A percentile compares a stretch with the other conserved stretches of the same genome.
Evolutionary conservation across 1,139 yeast genomes (phyloP).

Genomic region (Meyerozyma guilliermondii): DNA sequence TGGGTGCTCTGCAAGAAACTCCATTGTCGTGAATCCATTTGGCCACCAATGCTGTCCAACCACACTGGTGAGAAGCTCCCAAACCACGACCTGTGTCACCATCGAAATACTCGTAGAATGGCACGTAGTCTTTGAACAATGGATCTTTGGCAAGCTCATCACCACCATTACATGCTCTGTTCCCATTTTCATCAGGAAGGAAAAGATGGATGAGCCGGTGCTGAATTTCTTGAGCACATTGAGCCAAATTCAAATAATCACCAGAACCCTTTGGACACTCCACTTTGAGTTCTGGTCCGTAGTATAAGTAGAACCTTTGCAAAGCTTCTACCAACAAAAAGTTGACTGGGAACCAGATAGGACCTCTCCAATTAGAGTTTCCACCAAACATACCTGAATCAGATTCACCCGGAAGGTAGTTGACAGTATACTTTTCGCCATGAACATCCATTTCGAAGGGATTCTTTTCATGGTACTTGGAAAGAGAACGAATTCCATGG

Average conservation of each 20-base stretch:
- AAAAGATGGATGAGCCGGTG: conserved; percentile 81
- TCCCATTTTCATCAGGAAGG: conserved; percentile 63
- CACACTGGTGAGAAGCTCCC: conserved; percentile 95
- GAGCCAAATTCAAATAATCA: conserved; percentile 73
- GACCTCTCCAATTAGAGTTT: conserved; percentile 97
- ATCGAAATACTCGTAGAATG: conserved; percentile 87
- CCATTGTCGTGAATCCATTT: conserved; percentile 94
- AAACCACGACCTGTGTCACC: conserved; percentile 95
- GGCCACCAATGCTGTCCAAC: conserved; percentile 95
- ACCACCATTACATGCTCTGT: conserved; percentile 79
- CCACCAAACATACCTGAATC: conserved; percentile 97
- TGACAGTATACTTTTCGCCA: conserved; percentile 69
- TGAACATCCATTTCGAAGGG: conserved; percentile 87
- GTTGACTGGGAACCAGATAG: conserved; percentile 97
- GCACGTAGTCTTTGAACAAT: conserved; percentile 69
- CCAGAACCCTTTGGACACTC: conserved; percentile 94
- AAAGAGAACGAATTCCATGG: conserved; percentile 85
- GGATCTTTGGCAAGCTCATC: conserved; percentile 63
- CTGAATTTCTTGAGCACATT: conserved; percentile 88
- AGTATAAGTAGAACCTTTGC: conserved; percentile 84
- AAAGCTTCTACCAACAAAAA: conserved; percentile 84
- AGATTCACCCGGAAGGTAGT: conserved; percentile 88
- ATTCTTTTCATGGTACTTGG: conserved; percentile 80
- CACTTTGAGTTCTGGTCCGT: conserved; percentile 80
- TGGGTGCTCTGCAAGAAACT: conserved; percentile 51